Conservation (phyloP, 495 filamentous ascomycete species). For the Penicillium silybi region DNA sequence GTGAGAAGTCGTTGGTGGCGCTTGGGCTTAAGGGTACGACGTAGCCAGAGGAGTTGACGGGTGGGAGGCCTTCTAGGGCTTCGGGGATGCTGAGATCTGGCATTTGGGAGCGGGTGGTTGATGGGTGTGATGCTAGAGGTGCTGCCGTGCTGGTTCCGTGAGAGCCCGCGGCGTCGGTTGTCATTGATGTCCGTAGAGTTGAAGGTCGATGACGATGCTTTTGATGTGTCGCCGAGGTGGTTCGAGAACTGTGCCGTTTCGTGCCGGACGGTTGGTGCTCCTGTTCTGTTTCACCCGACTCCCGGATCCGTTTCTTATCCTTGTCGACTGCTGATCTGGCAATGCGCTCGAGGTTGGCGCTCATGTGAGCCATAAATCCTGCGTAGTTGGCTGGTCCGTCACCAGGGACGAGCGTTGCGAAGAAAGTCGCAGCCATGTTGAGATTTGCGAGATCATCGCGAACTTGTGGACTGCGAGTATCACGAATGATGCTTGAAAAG, state of each 20-base stretch:
- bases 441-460: constrained; percentile 80
- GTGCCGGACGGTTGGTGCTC: constrained; percentile 5
- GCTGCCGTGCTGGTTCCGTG: not conserved
- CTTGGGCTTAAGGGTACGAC: constrained; percentile 33
- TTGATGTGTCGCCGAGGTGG: constrained; percentile 1
- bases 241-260: constrained; percentile 11
- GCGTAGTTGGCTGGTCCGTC: constrained; percentile 72
- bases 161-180: not conserved
- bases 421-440: constrained; percentile 82
- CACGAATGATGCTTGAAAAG: constrained; percentile 91
- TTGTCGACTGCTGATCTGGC: constrained; percentile 82
- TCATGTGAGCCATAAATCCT: constrained; percentile 84
- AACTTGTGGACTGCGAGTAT: constrained; percentile 74
- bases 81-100: constrained; percentile 26
- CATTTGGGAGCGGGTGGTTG: constrained; percentile 2
- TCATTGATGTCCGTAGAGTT: constrained; percentile 9
- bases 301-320: constrained; percentile 55
- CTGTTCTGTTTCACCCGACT: constrained; percentile 8
- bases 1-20: constrained; percentile 3
- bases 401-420: constrained; percentile 62
- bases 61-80: constrained; percentile 33
- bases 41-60: constrained; percentile 38
- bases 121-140: constrained; percentile 1
- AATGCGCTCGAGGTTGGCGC: constrained; percentile 86
- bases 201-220: constrained; percentile 12